Evolutionary conservation across 1,284 basidiomycete genomes (phyloP).

Genomic region (Ceratobasidium sp.): DNA sequence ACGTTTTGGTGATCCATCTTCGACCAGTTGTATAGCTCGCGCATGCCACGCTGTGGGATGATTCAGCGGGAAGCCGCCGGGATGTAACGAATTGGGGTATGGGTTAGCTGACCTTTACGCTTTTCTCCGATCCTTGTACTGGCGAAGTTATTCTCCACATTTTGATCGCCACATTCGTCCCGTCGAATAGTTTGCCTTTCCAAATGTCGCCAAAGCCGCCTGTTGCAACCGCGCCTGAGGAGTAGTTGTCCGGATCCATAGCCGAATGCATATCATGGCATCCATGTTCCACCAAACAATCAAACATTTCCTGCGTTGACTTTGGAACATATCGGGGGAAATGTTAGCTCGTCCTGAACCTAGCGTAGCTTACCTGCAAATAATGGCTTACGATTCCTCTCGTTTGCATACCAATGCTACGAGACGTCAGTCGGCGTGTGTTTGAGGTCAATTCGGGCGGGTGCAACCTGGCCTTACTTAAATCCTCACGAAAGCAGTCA

Average conservation of each 20-base stretch:
- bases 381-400: too few relatives aligned
- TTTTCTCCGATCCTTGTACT: background rate
- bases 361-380: too few relatives aligned
- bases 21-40: background rate
- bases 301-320: background rate
- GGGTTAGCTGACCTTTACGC: background rate
- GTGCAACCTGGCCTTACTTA: too few relatives aligned
- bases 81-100: background rate
- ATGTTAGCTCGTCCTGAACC: too few relatives aligned
- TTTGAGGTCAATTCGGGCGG: too few relatives aligned
- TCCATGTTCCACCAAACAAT: background rate
- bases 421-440: too few relatives aligned
- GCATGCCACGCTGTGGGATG: background rate
- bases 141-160: background rate
- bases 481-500: too few relatives aligned
- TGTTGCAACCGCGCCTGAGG: background rate
- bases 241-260: background rate
- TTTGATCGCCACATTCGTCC: constrained; percentile 3
- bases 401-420: too few relatives aligned
- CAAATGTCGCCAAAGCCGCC: constrained; percentile 10
- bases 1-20: background rate
- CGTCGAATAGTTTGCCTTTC: background rate
- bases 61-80: too few relatives aligned
- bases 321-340: too few relatives aligned
- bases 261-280: background rate